Evolutionary conservation across 1,139 yeast species (phyloP).

Genomic region (Taiozyma sp.): DNA sequence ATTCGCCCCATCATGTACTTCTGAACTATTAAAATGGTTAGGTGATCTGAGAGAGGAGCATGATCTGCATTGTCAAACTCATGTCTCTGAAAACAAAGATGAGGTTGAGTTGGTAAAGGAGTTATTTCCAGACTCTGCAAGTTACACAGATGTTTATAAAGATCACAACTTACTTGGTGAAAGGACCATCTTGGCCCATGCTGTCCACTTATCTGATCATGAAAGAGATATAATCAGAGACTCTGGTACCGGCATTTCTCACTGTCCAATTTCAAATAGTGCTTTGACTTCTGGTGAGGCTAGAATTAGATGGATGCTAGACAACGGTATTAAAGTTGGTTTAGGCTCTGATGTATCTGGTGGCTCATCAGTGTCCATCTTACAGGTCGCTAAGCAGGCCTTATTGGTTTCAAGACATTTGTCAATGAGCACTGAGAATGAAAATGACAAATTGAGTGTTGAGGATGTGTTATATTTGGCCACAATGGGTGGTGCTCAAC

Average conservation of each 20-base stretch:
- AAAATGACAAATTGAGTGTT: slow-evolving; percentile 49
- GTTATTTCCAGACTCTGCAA: slow-evolving; percentile 63
- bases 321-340: slow-evolving; percentile 67
- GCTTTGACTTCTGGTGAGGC: slow-evolving; percentile 91
- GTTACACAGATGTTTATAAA: slow-evolving; percentile 77
- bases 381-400: slow-evolving; percentile 73
- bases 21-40: slow-evolving; percentile 52
- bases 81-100: slow-evolving; percentile 69
- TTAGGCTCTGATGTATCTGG: slow-evolving; percentile 94
- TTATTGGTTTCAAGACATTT: slow-evolving; percentile 79
- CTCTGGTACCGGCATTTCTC: slow-evolving; percentile 70
- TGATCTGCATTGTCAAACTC: slow-evolving; percentile 79
- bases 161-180: slow-evolving; percentile 51
- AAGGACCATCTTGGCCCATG: slow-evolving; percentile 84
- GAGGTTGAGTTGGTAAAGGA: slow-evolving; percentile 75
- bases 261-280: slow-evolving; percentile 91
- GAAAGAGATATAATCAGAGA: slow-evolving; percentile 55
- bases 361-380: slow-evolving; percentile 78
- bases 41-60: slow-evolving; percentile 43
- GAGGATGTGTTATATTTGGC: slow-evolving; percentile 76
- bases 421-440: slow-evolving; percentile 48
- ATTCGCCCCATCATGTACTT: slow-evolving; percentile 86
- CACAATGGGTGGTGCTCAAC: slow-evolving; percentile 87
- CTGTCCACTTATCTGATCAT: slow-evolving; percentile 61
- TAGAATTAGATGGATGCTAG: slow-evolving; percentile 64